Evolutionary conservation across 371 early-diverging fungal genomes (phyloP), one percentile per base, ranked within the genome.

Genomic region (Mucor racemosus): DNA sequence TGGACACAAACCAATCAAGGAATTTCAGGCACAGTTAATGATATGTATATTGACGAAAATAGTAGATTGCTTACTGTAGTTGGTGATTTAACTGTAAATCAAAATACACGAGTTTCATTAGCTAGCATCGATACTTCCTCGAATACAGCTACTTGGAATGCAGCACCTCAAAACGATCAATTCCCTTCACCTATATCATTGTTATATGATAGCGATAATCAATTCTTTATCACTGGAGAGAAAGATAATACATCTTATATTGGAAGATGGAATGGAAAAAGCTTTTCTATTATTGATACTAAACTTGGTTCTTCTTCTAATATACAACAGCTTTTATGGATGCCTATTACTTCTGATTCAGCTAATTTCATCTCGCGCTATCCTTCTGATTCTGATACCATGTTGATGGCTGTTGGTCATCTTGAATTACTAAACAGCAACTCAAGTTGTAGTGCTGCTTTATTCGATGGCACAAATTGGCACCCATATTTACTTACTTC

Each of bases 391-490:
- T 69, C 80, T 0, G 66, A 76, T 7, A 60, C 54, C n/a, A 71
- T 82, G 70, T 64, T 88, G 7, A 76, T 87, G 62, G 81, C 85
- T 4, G 81, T 80, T 31, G 91, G 91, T 0, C 76, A 83, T 10
- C 62, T 90, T 31, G 58, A 72, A 7, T 41, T 89, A 17, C 69
- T 79, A 8, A 41, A 63, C 7, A 76, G 11, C 1, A 42, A 69
- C 34, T 79, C 78, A 38, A 84, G 82, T 44, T 78, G 81, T 0
- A 87, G 88, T 15, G 80, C 83, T 15, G 92, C 91, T 1, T 75
- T 91, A 42, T 91, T 77, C 72, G 88, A 89, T 67, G 85, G 90
- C 7, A 41, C 77, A 3, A 62, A 71, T 11, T 92, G 92, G 90
- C 84, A 78, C 66, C 91, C 92, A 0, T 89, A 78, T 68, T 50